Percentiles rank a stretch among this genome's conserved stretches.
These are phyloP conservation scores for Talaromyces amestolkiae DNA, from an alignment of 2,329 filamentous ascomycete genomes.

Conservation along the genomic window DNA sequence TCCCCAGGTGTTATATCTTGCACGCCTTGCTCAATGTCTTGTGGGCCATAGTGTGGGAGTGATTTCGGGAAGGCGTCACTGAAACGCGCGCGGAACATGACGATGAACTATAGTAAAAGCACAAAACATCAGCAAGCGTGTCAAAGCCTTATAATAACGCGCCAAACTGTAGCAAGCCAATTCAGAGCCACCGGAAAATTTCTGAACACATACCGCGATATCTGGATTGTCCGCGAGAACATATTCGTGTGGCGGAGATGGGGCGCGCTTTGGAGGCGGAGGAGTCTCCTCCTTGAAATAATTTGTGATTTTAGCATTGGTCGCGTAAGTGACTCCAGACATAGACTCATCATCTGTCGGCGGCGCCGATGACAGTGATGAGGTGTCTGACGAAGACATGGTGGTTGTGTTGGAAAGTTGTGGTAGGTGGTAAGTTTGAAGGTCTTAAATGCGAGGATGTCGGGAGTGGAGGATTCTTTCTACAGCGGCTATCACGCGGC, in stretches of 20 bases:
- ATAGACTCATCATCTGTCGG: conserved; percentile 58
- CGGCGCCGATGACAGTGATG: conserved; percentile 58
- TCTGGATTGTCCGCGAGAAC: conserved; percentile 86
- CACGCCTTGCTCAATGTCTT: conserved; percentile 88
- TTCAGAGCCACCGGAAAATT: conserved; percentile 12
- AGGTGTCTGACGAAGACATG: conserved; percentile 55
- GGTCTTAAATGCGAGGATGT: conserved; percentile 19
- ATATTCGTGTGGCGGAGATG: conserved; percentile 87
- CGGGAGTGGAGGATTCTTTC: conserved; percentile 25
- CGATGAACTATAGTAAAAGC: conserved; percentile 70
- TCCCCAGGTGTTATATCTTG: conserved; percentile 75
- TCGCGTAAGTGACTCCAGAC: conserved; percentile 35
- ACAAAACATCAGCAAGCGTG: conserved; percentile 23
- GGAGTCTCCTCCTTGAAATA: conserved; percentile 57
- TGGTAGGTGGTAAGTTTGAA: conserved; percentile 31
- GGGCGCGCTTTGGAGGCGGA: conserved; percentile 72
- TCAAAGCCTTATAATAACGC: conserved; percentile 18
- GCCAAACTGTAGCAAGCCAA: conserved; percentile 38
- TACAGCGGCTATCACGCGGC: conserved; percentile 34
- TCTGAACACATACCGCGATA: conserved; percentile 72
- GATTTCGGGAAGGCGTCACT: conserved; percentile 85
- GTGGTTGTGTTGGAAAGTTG: conserved; percentile 27
- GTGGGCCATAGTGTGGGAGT: conserved; percentile 83
- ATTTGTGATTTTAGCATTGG: conserved; percentile 44
- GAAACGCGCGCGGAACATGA: conserved; percentile 96